These are phyloP conservation scores for Handroanthus guayacan DNA, from an alignment of 257 asterid genomes.

Conservation along the genomic window DNA sequence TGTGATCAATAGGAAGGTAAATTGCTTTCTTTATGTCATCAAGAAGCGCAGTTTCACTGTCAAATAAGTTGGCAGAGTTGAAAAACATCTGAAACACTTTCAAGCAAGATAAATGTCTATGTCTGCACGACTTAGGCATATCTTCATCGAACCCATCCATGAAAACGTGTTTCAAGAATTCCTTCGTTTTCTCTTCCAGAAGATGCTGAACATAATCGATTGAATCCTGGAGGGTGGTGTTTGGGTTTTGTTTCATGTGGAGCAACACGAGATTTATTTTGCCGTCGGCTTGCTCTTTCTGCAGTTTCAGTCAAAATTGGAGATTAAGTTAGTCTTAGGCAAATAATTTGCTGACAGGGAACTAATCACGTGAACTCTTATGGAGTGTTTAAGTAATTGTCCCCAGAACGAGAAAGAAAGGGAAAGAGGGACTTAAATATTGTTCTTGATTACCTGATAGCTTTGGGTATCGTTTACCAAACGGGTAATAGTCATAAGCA, in stretches of 20 bases:
- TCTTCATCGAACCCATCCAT: conserved; percentile 23
- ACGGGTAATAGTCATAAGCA: conserved; percentile 58
- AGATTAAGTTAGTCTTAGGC: neutral
- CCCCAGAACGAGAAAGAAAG: neutral
- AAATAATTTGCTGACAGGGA: too few relatives aligned
- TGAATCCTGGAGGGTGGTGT: conserved; percentile 43
- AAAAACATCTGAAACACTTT: conserved; percentile 62
- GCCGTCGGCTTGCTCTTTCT: conserved; percentile 66
- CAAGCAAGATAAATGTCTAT: conserved; percentile 54
- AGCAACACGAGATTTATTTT: conserved; percentile 60
- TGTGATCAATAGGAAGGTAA: conserved; percentile 47
- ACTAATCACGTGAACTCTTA: too few relatives aligned
- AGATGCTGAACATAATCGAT: conserved; percentile 41
- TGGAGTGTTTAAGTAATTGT: too few relatives aligned
- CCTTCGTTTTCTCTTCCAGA: conserved; percentile 43
- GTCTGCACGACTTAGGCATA: conserved; percentile 47
- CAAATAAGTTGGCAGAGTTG: conserved; percentile 56
- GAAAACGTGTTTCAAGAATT: conserved; percentile 51
- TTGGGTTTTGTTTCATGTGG: conserved; percentile 49
- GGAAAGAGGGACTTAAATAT: neutral
- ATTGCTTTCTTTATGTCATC: conserved; percentile 58
- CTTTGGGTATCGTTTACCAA: conserved; percentile 63
- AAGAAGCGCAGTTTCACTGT: conserved; percentile 48
- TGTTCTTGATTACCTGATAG: conserved; percentile 50
- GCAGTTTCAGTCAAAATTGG: conserved; percentile 21